phyloP scores from a whole-genome alignment of 495 filamentous ascomycete genomes.

The Penicillium lividum region DNA sequence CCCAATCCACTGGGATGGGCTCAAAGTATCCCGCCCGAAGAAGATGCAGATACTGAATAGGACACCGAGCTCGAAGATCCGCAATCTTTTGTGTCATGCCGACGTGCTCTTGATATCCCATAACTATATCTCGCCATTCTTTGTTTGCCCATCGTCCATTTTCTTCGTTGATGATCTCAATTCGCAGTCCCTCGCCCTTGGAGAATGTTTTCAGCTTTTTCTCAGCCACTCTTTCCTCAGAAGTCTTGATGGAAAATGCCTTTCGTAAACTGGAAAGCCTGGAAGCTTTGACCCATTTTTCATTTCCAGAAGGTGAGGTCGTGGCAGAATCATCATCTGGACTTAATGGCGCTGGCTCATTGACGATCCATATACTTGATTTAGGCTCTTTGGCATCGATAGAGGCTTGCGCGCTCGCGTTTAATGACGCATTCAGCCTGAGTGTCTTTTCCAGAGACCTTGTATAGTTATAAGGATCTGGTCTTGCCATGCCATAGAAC shows the following conservation, averaged over 20 bases:
- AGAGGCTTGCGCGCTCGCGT: constrained; percentile 35
- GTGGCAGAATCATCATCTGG: neutral
- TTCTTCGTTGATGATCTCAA: constrained; percentile 44
- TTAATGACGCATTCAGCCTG: constrained; percentile 32
- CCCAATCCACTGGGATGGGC: constrained; percentile 49
- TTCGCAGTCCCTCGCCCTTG: constrained; percentile 21
- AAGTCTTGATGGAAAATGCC: constrained; percentile 37
- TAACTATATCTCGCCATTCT: constrained; percentile 37
- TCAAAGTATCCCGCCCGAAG: constrained; percentile 52
- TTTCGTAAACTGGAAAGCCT: constrained; percentile 36
- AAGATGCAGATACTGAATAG: constrained; percentile 49
- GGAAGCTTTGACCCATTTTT: constrained; percentile 23
- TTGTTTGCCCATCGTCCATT: constrained; percentile 43
- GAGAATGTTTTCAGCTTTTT: constrained; percentile 19
- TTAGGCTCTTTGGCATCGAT: constrained; percentile 39
- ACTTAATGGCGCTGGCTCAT: constrained; percentile 23
- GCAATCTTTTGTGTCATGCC: constrained; percentile 43
- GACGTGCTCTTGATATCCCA: constrained; percentile 41
- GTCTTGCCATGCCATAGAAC: constrained; percentile 10
- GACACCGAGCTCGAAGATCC: constrained; percentile 35
- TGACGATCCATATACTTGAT: constrained; percentile 41
- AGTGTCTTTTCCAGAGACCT: constrained; percentile 32
- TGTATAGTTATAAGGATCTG: constrained; percentile 28
- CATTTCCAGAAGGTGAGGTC: constrained; percentile 1
- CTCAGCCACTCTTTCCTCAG: constrained; percentile 35